Evolutionary conservation across 2,329 filamentous ascomycete genomes (phyloP), one percentile per base, ranked within the genome.

Genomic region (Aureobasidium sp.): DNA sequence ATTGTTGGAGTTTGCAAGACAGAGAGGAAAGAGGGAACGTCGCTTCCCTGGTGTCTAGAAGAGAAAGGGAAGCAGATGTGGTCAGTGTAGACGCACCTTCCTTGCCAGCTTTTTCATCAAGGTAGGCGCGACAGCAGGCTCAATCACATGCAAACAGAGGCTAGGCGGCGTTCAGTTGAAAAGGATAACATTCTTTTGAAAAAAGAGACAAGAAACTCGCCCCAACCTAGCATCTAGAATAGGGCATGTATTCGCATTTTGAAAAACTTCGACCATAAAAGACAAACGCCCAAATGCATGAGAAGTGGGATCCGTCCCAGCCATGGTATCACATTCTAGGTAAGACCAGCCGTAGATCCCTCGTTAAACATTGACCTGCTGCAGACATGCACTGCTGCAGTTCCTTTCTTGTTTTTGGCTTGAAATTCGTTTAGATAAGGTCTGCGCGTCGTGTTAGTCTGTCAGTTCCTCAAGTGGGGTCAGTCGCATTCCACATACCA

Each of bases 401-500:
- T 62, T 48, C 53, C 63, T 58, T 55, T 41, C 25, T 59, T 37
- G 44, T 59, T 50, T 49, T 34, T 59, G 34, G 13, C 14, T 59
- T 30, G 53, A 60, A 49, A 61, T 61, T 64, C 63, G 67, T 66
- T 72, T 75, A 75, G 68, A 75, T 75, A 65, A 75, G 71, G 64
- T 75, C 73, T 74, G 67, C 11, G 41, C 30, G 34, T 9, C 8
- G 32, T 42, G 59, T 65, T 48, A 64, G 65, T 30, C 34, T 5
- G 3, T 5, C 85, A 85, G 13, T 86, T 90, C 70, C 88, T 73
- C 13, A 87, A 87, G 27, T 30, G 47, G 21, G n/a, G 61, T n/a
- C 25, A 32, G 34, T 42, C 29, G 11, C 11, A 41, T 21, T 49
- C 48, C 51, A 77, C 82, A 73, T 79, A 82, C 81, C 82, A 74